Evolutionary conservation across 2,329 filamentous ascomycete species (phyloP).

Genomic region (Sarocladiaceae sp.): DNA sequence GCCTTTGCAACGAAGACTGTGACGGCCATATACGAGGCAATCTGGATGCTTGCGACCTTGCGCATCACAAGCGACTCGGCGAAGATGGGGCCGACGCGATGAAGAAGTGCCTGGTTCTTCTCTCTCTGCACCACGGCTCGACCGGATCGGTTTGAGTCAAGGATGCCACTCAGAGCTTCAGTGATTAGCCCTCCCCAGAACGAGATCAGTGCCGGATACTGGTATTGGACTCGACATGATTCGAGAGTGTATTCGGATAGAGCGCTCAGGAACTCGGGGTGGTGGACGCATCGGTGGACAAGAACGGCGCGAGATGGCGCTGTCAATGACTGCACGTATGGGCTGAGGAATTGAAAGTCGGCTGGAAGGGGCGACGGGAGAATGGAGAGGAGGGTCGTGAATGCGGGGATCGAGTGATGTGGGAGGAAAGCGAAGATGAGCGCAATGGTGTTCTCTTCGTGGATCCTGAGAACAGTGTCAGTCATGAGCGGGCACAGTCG

Average conservation of each 20-base stretch:
- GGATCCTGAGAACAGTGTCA: slow-evolving; percentile 54
- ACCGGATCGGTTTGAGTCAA: slow-evolving; percentile 72
- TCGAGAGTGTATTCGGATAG: slow-evolving; percentile 76
- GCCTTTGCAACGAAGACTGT: slow-evolving; percentile 81
- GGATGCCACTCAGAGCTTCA: slow-evolving; percentile 75
- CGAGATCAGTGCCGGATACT: slow-evolving; percentile 70
- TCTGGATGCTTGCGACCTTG: slow-evolving; percentile 69
- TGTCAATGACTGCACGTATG: slow-evolving; percentile 74
- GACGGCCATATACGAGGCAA: slow-evolving; percentile 87
- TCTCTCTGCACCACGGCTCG: slow-evolving; percentile 69
- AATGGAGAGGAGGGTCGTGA: slow-evolving; percentile 80
- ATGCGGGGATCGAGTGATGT: slow-evolving; percentile 81
- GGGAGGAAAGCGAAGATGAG: slow-evolving; percentile 84
- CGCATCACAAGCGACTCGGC: slow-evolving; percentile 72
- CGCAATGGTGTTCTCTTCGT: slow-evolving; percentile 79
- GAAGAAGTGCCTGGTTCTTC: slow-evolving; percentile 73
- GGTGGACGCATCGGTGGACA: slow-evolving; percentile 76
- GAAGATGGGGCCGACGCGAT: slow-evolving; percentile 59
- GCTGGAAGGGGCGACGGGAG: slow-evolving; percentile 68
- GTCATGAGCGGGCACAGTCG: slow-evolving; percentile 10
- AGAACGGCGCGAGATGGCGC: slow-evolving; percentile 74
- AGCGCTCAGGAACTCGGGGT: slow-evolving; percentile 65
- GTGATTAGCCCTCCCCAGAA: slow-evolving; percentile 90
- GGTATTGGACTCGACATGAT: slow-evolving; percentile 62
- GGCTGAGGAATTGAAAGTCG: slow-evolving; percentile 76